phyloP scores from a whole-genome alignment of 331 rosid genomes.

The Prunus yedoensis region DNA sequence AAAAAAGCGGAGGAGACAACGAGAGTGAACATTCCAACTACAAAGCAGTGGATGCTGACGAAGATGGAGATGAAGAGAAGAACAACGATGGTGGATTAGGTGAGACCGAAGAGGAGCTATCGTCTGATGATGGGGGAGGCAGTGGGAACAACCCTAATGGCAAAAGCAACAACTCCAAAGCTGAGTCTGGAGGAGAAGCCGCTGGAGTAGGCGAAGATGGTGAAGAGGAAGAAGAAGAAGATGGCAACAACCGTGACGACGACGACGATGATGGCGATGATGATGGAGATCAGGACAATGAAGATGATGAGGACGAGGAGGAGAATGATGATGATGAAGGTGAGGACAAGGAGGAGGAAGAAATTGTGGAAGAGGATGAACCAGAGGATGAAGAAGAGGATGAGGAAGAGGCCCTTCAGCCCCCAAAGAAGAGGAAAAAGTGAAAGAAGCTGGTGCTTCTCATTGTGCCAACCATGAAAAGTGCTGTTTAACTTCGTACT shows the following conservation, averaged over 20 bases:
- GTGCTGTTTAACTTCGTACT: neutral
- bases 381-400: conserved; percentile 33
- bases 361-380: conserved; percentile 14
- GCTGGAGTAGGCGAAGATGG: conserved; percentile 21
- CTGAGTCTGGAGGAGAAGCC: conserved; percentile 4
- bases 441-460: neutral
- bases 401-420: conserved; percentile 41
- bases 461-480: neutral
- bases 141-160: conserved; percentile 21
- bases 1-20: neutral
- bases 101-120: conserved; percentile 26
- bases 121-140: conserved; percentile 30
- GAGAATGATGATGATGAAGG: conserved; percentile 7
- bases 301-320: neutral
- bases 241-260: neutral
- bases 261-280: neutral
- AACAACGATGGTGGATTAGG: conserved; percentile 18
- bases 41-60: conserved; percentile 28
- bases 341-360: conserved; percentile 18
- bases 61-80: conserved; percentile 19
- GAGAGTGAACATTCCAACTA: conserved; percentile 3
- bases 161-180: conserved; percentile 19
- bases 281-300: neutral
- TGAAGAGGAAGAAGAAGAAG: conserved; percentile 5
- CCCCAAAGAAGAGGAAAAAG: conserved; percentile 50